Conservation (phyloP, 345 rosid species). For the Citrus maxima region DNA sequence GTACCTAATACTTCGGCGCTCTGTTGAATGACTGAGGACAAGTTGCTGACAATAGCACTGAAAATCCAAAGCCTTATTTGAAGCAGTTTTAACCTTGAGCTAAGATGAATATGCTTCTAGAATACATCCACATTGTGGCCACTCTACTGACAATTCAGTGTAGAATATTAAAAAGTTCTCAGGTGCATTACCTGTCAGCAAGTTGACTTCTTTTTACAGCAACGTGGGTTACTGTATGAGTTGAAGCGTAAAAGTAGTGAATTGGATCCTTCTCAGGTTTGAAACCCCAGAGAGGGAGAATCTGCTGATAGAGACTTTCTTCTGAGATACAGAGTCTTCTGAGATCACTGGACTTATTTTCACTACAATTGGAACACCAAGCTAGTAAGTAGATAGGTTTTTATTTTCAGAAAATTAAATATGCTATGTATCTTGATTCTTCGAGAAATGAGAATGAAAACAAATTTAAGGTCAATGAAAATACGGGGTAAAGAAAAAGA, state of each 20-base stretch:
- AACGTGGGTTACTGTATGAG: background rate
- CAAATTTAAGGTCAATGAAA: background rate
- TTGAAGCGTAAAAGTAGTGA: background rate
- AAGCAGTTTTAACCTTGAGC: background rate
- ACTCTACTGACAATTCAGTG: background rate
- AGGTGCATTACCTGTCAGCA: background rate
- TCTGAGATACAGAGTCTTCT: background rate
- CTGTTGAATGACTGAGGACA: slow-evolving; percentile 16
- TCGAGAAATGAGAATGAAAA: background rate
- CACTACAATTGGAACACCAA: background rate
- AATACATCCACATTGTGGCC: background rate
- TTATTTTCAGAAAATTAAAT: background rate
- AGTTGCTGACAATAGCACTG: background rate
- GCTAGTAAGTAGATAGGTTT: background rate
- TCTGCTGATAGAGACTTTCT: background rate
- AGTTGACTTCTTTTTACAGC: background rate
- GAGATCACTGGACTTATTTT: background rate
- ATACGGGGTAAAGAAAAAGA: background rate
- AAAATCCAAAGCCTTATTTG: background rate
- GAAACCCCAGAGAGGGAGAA: background rate
- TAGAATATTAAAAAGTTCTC: background rate
- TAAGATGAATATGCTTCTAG: background rate
- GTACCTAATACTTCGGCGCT: slow-evolving; percentile 17
- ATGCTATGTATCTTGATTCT: background rate
- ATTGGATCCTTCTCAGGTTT: background rate